Evolutionary conservation across 2,329 filamentous ascomycete genomes (phyloP), one percentile per base, ranked within the genome.

Genomic region (Pseudofabraea citricarpa): DNA sequence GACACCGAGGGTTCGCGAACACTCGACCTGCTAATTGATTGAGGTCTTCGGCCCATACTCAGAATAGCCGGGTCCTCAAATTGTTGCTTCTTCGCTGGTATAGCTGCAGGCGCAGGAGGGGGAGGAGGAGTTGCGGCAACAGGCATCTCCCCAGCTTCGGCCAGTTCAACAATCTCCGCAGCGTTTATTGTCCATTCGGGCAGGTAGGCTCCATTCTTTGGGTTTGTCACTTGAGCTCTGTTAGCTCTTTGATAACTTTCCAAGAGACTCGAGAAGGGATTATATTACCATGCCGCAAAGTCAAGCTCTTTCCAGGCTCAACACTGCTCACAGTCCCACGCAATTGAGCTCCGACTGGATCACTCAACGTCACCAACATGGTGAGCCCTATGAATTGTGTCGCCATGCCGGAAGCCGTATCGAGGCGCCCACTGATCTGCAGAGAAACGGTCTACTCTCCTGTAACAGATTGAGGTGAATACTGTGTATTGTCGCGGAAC

Each of bases 11-110:
- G 59, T 44, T n/a, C 56, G 33, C 50, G 40, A 32, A 51, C 33
- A 22, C 38, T 38, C 20, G 49, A 33, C 37, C 44, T 26, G 20
- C 23, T 37, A 26, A 35, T 41, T 20, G 46, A 46, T 47, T 62
- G 65, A 8, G 68, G 64, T 29, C 59, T 54, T 42, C 57, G 62
- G 23, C 60, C 60, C 39, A 63, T 48, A 42, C 58, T 60, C 35
- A 63, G 32, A 41, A 63, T 63, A 8, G 60, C 60, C n/a, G 60
- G 60, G 43, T 63, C 60, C 23, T 61, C 58, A 16, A 62, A 59
- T 0, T 44, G 47, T 38, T 49, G 52, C 16, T 52, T 24, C 19
- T 45, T 46, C n/a, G n/a, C n/a, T 21, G 18, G 36, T 4, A 20
- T 13, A n/a, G 15, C 10, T 23, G 27, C 15, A 18, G 19, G 19